Evolutionary conservation across 169 alveolate species (phyloP), one percentile per base, ranked within the genome.

Genomic region (Babesia sp.): DNA sequence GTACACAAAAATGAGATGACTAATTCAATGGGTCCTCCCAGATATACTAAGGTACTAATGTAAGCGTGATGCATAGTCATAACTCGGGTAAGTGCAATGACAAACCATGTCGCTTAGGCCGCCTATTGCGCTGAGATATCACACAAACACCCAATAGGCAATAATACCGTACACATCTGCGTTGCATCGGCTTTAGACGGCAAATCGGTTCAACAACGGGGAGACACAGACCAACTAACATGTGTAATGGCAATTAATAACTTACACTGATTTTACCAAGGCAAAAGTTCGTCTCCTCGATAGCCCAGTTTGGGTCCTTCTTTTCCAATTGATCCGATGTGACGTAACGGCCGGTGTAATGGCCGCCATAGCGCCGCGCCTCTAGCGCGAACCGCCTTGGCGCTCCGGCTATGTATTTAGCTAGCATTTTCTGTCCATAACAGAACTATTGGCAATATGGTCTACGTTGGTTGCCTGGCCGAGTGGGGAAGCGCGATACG

Each of bases 261-360:
- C 92, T 45, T 83, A 91, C 95, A 58, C 93, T 90, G 8, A 90
- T 90, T 75, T 93, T 91, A 29, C 97, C 97, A 31, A 94, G 84
- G 77, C 97, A 94, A 84, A 94, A 94, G 83, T 94, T 94, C 51
- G 97, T 94, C 85, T 94, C 97, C 79, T 94, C 97, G 46, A 94
- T 92, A 33, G 91, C 95, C 97, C 97, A 94, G 83, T 92, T 93
- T 44, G 92, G 94, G 60, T 81, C 84, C 80, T 91, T 91, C 78
- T 92, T 91, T 34, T 91, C 91, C 71, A 93, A 90, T 60, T 94
- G 93, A 50, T 90, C 94, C 37, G 90, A 90, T 28, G 91, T 86
- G 61, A 94, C 93, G 33, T 86, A 71, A 71, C 92, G 91, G 34
- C 97, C 97, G n/a, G 91, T 70, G 84, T 90, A 90, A 16, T 70